Evolutionary conservation across 2,329 filamentous ascomycete species (phyloP).

Genomic region (Aspergillus tubingensis): DNA sequence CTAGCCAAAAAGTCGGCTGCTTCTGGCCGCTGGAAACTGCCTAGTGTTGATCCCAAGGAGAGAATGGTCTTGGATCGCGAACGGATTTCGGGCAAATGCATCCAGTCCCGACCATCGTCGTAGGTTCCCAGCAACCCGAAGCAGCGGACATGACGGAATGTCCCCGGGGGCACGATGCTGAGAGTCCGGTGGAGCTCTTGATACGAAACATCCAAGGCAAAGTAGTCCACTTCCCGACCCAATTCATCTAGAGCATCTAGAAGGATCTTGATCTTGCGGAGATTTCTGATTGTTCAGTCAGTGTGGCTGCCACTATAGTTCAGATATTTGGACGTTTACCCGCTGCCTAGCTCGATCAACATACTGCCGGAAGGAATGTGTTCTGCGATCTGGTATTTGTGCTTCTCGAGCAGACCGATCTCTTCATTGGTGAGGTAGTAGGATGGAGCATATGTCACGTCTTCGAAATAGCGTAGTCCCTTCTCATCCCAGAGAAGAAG

Average conservation of each 20-base stretch:
- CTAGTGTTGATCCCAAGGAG: constrained; percentile 14
- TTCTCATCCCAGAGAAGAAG: constrained; percentile 29
- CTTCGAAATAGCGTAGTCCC: constrained; percentile 29
- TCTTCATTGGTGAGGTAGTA: constrained; percentile 15
- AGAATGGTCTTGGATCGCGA: constrained; percentile 11
- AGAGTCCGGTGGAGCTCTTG: constrained; percentile 77
- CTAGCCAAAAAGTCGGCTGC: constrained; percentile 11
- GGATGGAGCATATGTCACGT: constrained; percentile 25
- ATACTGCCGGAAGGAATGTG: constrained; percentile 10
- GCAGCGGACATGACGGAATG: constrained; percentile 70
- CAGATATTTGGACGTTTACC: neutral
- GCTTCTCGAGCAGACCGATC: constrained; percentile 4
- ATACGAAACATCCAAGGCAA: constrained; percentile 77
- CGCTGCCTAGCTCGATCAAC: constrained; percentile 17
- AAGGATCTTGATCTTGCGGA: constrained; percentile 81
- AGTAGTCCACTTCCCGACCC: constrained; percentile 77
- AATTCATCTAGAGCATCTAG: constrained; percentile 73
- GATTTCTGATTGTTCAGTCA: constrained; percentile 23
- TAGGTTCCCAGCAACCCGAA: constrained; percentile 82
- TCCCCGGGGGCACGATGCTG: constrained; percentile 53
- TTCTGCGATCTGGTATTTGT: constrained; percentile 9
- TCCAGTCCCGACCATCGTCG: constrained; percentile 79
- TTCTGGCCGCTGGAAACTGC: constrained; percentile 11
- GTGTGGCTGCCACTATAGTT: constrained; percentile 47
- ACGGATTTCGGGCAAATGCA: constrained; percentile 62